A percentile compares a stretch with the other conserved stretches of the same genome.
These are phyloP conservation scores for Trichoderma breve DNA, from an alignment of 2,329 filamentous ascomycete species.

Conservation along the genomic window DNA sequence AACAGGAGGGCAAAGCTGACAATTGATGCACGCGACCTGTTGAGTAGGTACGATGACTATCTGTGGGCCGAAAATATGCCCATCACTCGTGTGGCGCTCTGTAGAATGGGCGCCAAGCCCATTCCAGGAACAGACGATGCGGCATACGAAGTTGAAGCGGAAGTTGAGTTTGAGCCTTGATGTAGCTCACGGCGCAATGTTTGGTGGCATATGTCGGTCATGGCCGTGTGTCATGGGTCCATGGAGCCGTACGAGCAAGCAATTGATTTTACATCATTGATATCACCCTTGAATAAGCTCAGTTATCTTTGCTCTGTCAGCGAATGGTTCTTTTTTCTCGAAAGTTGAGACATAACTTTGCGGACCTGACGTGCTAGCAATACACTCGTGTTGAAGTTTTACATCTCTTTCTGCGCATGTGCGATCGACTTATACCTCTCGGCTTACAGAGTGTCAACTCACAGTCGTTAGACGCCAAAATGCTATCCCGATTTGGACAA, in stretches of 20 bases:
- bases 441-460: neutral
- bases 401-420: neutral
- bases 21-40: conserved; percentile 54
- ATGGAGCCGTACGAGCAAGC: neutral
- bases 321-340: neutral
- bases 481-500: neutral
- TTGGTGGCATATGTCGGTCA: neutral
- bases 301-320: neutral
- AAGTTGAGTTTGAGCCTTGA: conserved; percentile 40
- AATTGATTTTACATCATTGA: neutral
- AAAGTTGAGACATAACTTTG: neutral
- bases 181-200: neutral
- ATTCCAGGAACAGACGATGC: conserved; percentile 52
- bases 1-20: conserved; percentile 41
- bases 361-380: too few species aligned
- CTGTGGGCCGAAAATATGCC: conserved; percentile 68
- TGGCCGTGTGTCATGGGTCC: too few species aligned
- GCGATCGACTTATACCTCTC: neutral
- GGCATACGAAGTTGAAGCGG: conserved; percentile 53
- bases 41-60: conserved; percentile 61
- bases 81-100: conserved; percentile 73
- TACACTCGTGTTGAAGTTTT: neutral
- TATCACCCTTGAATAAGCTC: neutral
- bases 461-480: neutral
- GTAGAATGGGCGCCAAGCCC: conserved; percentile 81